These are phyloP conservation scores for Colletotrichum incanum DNA, from an alignment of 2,329 filamentous ascomycete genomes.

Conservation along the genomic window DNA sequence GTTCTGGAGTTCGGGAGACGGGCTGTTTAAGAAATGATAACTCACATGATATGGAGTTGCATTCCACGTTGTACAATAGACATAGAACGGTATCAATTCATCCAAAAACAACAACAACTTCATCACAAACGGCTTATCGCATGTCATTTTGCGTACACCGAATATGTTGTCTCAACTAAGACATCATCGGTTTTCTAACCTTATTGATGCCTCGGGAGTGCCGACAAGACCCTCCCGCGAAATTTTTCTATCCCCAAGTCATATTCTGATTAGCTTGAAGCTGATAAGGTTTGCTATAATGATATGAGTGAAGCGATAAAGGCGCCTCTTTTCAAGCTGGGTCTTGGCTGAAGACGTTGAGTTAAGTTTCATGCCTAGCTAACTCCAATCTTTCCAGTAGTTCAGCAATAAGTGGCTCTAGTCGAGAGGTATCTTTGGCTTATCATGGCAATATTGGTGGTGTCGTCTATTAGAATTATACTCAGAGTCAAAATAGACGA, in stretches of 20 bases:
- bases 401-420: not conserved
- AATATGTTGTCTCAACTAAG: not conserved
- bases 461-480: too few species aligned
- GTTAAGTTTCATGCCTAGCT: not conserved
- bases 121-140: not conserved
- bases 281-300: not conserved
- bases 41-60: not conserved
- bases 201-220: not conserved
- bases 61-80: not conserved
- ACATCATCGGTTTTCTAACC: not conserved
- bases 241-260: too few species aligned
- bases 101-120: not conserved
- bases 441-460: not conserved
- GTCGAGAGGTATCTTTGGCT: not conserved
- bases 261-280: not conserved
- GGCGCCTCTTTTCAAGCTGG: not conserved
- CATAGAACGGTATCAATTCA: too few species aligned
- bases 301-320: not conserved
- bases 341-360: not conserved
- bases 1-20: not conserved
- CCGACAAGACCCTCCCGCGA: not conserved
- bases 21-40: too few species aligned
- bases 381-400: not conserved
- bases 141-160: not conserved
- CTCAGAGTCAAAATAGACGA: not conserved